Evolutionary conservation across 345 rosid species (phyloP).

Genomic region (Gossypium sturtianum): DNA sequence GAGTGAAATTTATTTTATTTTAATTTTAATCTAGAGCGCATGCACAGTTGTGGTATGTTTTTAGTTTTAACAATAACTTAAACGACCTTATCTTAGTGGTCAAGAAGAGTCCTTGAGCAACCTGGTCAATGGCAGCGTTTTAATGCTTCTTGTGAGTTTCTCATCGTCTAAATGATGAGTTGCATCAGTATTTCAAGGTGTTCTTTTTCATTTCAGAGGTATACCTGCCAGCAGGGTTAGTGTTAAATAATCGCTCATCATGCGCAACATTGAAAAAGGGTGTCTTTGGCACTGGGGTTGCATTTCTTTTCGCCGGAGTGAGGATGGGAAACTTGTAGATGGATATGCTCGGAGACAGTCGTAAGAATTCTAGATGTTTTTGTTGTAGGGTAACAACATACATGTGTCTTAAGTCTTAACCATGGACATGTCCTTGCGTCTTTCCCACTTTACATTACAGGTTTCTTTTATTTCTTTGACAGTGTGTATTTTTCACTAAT

Average conservation of each 20-base stretch:
- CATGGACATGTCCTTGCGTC: not conserved
- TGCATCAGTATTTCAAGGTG: constrained; percentile 43
- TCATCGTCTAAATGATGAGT: not conserved
- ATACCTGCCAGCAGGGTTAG: constrained; percentile 80
- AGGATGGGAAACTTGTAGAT: constrained; percentile 66
- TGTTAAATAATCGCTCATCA: constrained; percentile 29
- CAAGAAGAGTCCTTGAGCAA: not conserved
- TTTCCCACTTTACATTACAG: not conserved
- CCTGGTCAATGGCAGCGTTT: not conserved
- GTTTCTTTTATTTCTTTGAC: not conserved
- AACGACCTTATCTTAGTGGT: not conserved
- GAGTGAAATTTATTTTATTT: no score
- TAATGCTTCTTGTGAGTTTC: not conserved
- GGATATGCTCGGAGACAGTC: not conserved
- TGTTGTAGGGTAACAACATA: not conserved
- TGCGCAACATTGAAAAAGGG: constrained; percentile 68
- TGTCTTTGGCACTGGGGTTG: constrained; percentile 83
- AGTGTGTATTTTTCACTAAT: not conserved
- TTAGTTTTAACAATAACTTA: not conserved
- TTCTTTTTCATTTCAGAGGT: constrained; percentile 77
- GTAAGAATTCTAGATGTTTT: not conserved
- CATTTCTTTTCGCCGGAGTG: constrained; percentile 60
- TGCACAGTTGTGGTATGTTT: constrained; percentile 70
- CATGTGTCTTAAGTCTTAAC: not conserved
- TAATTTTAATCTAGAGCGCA: constrained; percentile 34